Evolutionary conservation across 305 asterid species (phyloP), one percentile per base, ranked within the genome.

Genomic region (Fraxinus latifolia): DNA sequence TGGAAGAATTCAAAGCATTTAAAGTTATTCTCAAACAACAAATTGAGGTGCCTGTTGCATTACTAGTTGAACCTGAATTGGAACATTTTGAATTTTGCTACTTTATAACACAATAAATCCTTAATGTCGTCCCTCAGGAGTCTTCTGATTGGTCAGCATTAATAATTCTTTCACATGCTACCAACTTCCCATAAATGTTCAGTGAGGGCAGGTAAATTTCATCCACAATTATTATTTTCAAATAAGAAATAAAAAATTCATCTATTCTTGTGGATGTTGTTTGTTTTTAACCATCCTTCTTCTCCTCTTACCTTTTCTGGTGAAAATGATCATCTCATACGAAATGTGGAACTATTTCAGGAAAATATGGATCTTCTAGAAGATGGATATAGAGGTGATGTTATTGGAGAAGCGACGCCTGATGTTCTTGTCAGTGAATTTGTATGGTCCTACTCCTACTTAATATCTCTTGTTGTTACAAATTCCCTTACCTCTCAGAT

Each of bases 351-450:
- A 29, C 25, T 14, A 1, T 89, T 90, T 86, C 94, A 96, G 98
- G 97, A 88, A 76, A 90, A 88, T 82, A 32, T 88, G 77, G 97
- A 93, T 78, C 90, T 77, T 78, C 77, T 93, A 82, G 98, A 91
- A 80, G 97, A 90, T 83, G 98, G 97, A 77, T 94, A 96, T 84
- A 86, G 87, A 87, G 94, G 90, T 62, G 99, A 96, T 85, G 89
- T 92, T 81, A 94, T 96, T 68, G 99, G 97, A 78, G 99, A 96
- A 89, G 91, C 93, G 78, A 96, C 98, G 1, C 97, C 99, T 33
- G 98, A 96, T 88, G 93, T 92, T 86, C 91, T 94, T 60, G 95
- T 96, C 88, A 89, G 82, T 44, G 99, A 94, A 94, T 96, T 96
- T 82, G 99, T 94, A 96, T 21, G 97, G 85, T 83, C 84, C 83